Conservation (phyloP, 805 yeast genomes). For the Starmerella gropengiesseri region DNA sequence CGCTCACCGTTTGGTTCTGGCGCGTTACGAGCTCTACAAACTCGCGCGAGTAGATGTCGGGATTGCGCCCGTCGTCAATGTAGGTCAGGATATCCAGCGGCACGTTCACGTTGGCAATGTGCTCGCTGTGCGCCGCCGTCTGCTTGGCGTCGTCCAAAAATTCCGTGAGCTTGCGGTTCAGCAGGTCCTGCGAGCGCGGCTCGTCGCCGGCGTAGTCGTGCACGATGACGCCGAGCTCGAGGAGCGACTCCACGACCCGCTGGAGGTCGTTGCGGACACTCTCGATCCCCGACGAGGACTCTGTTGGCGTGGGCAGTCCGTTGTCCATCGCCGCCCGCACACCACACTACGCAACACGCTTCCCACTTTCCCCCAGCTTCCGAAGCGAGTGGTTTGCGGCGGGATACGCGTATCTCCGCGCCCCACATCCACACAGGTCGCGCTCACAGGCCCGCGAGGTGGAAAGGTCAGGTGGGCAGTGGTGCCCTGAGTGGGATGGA, state of each 20-base stretch:
- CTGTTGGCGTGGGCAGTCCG: constrained; percentile 23
- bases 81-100: constrained; percentile 84
- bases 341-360: background rate
- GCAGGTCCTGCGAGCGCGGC: constrained; percentile 57
- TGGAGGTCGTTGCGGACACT: constrained; percentile 34
- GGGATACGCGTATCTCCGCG: too few species aligned
- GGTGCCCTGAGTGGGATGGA: too few species aligned
- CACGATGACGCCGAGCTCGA: constrained; percentile 81
- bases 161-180: constrained; percentile 27
- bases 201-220: constrained; percentile 85
- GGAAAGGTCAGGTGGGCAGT: too few species aligned
- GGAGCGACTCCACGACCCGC: constrained; percentile 61
- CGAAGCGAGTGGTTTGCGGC: too few species aligned
- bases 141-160: constrained; percentile 20
- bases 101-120: constrained; percentile 17
- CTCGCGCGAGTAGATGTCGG: constrained; percentile 93
- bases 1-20: constrained; percentile 77
- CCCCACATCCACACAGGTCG: too few species aligned
- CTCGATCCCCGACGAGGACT: constrained; percentile 18
- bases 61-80: constrained; percentile 92
- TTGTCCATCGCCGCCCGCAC: constrained; percentile 6
- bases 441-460: too few species aligned
- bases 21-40: constrained; percentile 89
- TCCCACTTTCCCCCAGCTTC: background rate
- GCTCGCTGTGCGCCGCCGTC: constrained; percentile 15